Conservation (phyloP, 495 filamentous ascomycete species). For the Ascobolus immersus region DNA sequence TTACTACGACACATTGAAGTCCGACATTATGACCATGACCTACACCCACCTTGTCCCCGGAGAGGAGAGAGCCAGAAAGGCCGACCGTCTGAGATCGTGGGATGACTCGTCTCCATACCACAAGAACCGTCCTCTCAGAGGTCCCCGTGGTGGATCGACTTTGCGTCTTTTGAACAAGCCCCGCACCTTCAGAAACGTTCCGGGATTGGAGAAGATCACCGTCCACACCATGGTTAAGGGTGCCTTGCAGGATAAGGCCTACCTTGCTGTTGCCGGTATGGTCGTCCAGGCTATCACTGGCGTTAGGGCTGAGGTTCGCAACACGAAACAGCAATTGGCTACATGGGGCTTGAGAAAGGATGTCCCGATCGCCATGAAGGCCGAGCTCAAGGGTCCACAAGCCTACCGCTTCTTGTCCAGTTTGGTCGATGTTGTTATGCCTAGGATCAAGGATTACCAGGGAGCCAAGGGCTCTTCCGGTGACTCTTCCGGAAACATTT, state of each 20-base stretch:
- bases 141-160: constrained; percentile 44
- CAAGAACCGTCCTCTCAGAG: constrained; percentile 63
- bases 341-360: constrained; percentile 33
- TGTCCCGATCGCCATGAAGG: constrained; percentile 38
- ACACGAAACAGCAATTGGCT: constrained; percentile 36
- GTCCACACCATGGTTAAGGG: constrained; percentile 44
- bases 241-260: constrained; percentile 36
- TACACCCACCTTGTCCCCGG: constrained; percentile 40
- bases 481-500: constrained; percentile 68
- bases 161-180: constrained; percentile 48
- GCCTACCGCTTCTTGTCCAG: constrained; percentile 77
- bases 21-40: constrained; percentile 72
- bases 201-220: constrained; percentile 53
- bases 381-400: constrained; percentile 44
- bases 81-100: constrained; percentile 58
- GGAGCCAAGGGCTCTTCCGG: constrained; percentile 52
- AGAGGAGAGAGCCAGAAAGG: constrained; percentile 43
- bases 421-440: constrained; percentile 64
- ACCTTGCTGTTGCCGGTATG: constrained; percentile 58
- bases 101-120: constrained; percentile 78
- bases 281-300: constrained; percentile 67
- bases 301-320: constrained; percentile 41
- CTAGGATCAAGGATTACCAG: constrained; percentile 80
- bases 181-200: constrained; percentile 66
- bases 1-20: constrained; percentile 56